Base-by-base conservation (phyloP, 1,139 yeast genomes). In the Ogataea hybrid region DNA sequence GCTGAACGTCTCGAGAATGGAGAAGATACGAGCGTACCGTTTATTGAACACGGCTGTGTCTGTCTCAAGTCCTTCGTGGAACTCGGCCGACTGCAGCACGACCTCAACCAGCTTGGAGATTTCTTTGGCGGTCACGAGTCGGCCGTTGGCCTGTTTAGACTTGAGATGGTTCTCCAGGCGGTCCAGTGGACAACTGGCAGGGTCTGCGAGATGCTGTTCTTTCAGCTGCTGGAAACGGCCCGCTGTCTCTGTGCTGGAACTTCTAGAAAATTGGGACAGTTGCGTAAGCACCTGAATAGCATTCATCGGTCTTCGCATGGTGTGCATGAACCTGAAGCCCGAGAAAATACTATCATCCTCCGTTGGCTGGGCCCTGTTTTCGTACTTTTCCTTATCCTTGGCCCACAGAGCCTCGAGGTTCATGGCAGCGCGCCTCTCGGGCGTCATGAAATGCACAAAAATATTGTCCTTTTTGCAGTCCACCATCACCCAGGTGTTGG, bases 401-500 rank as follows among this genome's bases (percentile, higher is more conserved):
- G 79, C 73, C 79, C 87, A 87, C 36, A 88, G 59, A 27, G 72
- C 69, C 59, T 89, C 96, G 54, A 90, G 70, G 51, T 84, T 77
- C 46, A 90, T 65, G 47, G 77, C 82, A 17, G 62, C 59, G 46
- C 97, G 69, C 62, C 94, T 76, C 28, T 78, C 80, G 9, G 72
- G 69, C 0, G 96, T 86, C 55, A 90, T 64, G 34, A 90, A 65
- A 61, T 90, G 95, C 29, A 89, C 72, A 44, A 72, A 75, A 4
- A 87, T 71, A 20, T 79, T 78, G 49, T 81, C 84, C 2, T 77
- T 64, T 25, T 72, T 70, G 30, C 87, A 74, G 52, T 86, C 88
- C 41, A 89, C 70, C 74, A 87, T 79, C 18, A 87, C 79, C 97
- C 97, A 90, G 25, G 82, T 73, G 51, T 84, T 84, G 7, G 82